Evolutionary conservation across 2,329 filamentous ascomycete species (phyloP), one percentile per base, ranked within the genome.

Genomic region (Cadophora sp.): DNA sequence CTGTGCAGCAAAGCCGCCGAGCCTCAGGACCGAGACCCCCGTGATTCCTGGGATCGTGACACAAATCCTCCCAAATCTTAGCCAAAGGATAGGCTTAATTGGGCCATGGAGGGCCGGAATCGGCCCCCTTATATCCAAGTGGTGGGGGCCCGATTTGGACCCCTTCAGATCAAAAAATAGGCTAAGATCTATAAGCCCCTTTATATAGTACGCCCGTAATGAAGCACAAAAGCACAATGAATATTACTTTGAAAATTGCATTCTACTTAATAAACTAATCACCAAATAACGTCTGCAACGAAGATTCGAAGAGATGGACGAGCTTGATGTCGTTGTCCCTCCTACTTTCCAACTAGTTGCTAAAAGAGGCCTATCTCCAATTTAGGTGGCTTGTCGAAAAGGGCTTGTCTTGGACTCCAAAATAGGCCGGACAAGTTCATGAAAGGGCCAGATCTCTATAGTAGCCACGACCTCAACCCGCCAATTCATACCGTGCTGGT

Each of bases 31-130:
- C n/a, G n/a, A n/a, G n/a, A n/a, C n/a, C n/a, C n/a, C n/a, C n/a
- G n/a, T n/a, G n/a, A n/a, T n/a, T n/a, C n/a, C n/a, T n/a, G n/a
- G n/a, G n/a, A n/a, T n/a, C n/a, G n/a, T n/a, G n/a, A n/a, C n/a
- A n/a, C n/a, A n/a, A n/a, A n/a, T n/a, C n/a, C n/a, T 41, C 53
- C 50, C 7, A 62, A 62, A 62, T 62, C 33, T 62, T 59, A 64
- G 43, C 43, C 43, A 16, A 47, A 47, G 43, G 53, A 59, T 39
- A 7, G 33, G 33, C 20, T 59, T 59, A 39, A 59, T 59, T 53
- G 16, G 5, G 27, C 45, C 33, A 62, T 62, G 39, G n/a, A 53
- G 39, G 59, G 48, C 58, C 48, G 13, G 51, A 62, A 62, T 66
- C 50, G 36, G 36, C 43, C 22, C 48, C 58, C 36, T 62, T 55